Percentiles rank a stretch among this genome's conserved stretches.
Evolutionary conservation across 768 basidiomycete species (phyloP).

Genomic region (Pisolithus marmoratus): DNA sequence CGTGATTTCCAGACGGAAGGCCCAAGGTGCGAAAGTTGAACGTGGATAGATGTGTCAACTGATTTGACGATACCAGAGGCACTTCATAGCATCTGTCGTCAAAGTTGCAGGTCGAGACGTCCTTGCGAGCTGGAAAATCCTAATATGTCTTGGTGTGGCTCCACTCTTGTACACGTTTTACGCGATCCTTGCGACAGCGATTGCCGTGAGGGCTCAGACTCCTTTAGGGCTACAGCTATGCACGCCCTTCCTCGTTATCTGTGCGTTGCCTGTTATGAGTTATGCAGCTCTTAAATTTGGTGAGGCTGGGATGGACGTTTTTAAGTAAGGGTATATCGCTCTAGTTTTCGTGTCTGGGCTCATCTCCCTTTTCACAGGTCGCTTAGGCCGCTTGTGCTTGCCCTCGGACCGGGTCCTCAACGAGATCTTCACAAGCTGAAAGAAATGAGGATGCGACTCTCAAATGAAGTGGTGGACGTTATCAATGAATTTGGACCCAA

Average conservation of each 20-base stretch:
- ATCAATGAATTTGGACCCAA: conserved; percentile 88
- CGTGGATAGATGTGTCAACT: neutral
- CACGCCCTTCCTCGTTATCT: conserved; percentile 74
- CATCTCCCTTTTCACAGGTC: conserved; percentile 50
- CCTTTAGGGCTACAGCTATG: conserved; percentile 59
- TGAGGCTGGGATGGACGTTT: conserved; percentile 94
- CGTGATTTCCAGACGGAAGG: conserved; percentile 81
- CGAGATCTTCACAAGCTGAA: conserved; percentile 72
- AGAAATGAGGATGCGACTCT: conserved; percentile 62
- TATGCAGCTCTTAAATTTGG: conserved; percentile 95
- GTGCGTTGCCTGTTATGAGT: conserved; percentile 79
- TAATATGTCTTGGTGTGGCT: conserved; percentile 87
- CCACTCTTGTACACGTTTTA: conserved; percentile 84
- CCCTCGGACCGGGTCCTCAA: conserved; percentile 85
- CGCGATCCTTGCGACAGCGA: conserved; percentile 72
- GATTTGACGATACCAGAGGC: conserved; percentile 57
- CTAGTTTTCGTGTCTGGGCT: conserved; percentile 4
- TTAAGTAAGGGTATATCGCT: conserved; percentile 58
- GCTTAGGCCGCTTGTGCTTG: conserved; percentile 83
- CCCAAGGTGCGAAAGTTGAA: conserved; percentile 54
- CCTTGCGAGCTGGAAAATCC: conserved; percentile 93
- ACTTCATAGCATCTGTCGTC: conserved; percentile 87
- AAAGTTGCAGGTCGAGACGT: conserved; percentile 96
- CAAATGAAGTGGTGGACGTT: conserved; percentile 80
- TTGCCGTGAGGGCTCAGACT: conserved; percentile 63